A percentile compares a stretch with the other conserved stretches of the same genome.
Conservation (phyloP, 257 asterid species). For the Jacaranda copaia region DNA sequence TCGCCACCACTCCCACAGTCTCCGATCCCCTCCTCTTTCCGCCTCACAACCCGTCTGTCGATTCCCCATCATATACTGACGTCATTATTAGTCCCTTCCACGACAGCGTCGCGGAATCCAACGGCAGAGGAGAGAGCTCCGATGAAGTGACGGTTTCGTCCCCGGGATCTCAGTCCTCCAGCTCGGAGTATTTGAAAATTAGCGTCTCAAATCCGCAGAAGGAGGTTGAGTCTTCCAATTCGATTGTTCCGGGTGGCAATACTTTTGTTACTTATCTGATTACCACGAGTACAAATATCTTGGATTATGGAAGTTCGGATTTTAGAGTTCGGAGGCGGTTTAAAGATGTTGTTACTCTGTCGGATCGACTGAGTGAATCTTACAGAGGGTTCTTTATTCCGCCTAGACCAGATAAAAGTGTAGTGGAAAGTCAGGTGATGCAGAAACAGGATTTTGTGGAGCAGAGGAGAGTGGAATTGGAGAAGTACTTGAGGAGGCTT, state of each 20-base stretch:
- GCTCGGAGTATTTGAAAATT: slow-evolving; percentile 68
- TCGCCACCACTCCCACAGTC: slow-evolving; percentile 52
- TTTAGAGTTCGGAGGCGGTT: slow-evolving; percentile 83
- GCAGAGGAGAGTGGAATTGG: slow-evolving; percentile 91
- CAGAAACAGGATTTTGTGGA: slow-evolving; percentile 97
- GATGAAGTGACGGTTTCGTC: slow-evolving; percentile 44
- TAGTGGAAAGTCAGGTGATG: slow-evolving; percentile 97
- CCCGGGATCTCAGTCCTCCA: slow-evolving; percentile 47
- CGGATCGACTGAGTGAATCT: slow-evolving; percentile 80
- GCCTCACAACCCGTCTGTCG: slow-evolving; percentile 42
- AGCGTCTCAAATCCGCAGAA: slow-evolving; percentile 85
- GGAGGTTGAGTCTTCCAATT: slow-evolving; percentile 74
- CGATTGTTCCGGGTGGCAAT: slow-evolving; percentile 88
- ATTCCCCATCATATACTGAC: slow-evolving; percentile 60
- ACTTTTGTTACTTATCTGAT: slow-evolving; percentile 75
- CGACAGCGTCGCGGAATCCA: slow-evolving; percentile 48
- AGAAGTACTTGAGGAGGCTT: slow-evolving; percentile 82
- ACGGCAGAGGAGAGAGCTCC: slow-evolving; percentile 52
- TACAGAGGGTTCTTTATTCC: slow-evolving; percentile 89
- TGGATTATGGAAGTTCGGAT: slow-evolving; percentile 69
- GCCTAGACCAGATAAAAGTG: slow-evolving; percentile 92
- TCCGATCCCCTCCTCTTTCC: slow-evolving; percentile 73
- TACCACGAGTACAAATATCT: slow-evolving; percentile 72
- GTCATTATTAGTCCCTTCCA: slow-evolving; percentile 50
- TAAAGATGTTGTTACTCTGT: slow-evolving; percentile 81